Evolutionary conservation across 148 eudicot species (phyloP).

Genomic region (Rhododendron ferrugineum): DNA sequence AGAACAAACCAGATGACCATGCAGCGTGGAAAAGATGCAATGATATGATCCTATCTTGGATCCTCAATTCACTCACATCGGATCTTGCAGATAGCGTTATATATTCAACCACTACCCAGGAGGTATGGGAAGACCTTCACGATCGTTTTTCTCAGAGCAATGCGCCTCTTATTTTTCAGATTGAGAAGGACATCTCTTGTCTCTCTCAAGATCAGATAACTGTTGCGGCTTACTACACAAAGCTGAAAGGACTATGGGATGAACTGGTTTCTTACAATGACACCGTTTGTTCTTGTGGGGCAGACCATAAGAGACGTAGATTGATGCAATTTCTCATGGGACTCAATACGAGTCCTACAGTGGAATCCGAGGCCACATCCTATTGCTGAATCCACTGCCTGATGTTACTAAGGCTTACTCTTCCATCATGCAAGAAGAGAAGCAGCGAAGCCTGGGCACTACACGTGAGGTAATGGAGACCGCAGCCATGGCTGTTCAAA

Average conservation of each 20-base stretch:
- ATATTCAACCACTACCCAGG: not conserved
- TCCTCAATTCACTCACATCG: not conserved
- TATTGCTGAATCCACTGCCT: too few relatives aligned
- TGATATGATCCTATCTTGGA: too few relatives aligned
- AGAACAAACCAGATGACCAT: not conserved
- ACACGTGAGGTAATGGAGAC: too few relatives aligned
- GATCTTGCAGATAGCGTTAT: not conserved
- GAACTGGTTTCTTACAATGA: not conserved
- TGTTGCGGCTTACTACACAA: not conserved
- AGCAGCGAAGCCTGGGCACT: too few relatives aligned
- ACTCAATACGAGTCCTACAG: slow-evolving; percentile 7
- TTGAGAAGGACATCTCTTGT: not conserved
- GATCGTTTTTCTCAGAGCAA: not conserved
- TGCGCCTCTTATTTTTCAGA: not conserved
- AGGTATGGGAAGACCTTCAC: not conserved
- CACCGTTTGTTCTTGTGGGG: not conserved
- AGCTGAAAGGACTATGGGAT: not conserved
- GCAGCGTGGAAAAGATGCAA: not conserved
- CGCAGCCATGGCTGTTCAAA: too few relatives aligned
- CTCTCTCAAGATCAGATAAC: not conserved
- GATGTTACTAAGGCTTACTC: too few relatives aligned
- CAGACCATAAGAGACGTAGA: not conserved
- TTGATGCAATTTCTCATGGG: slow-evolving; percentile 11
- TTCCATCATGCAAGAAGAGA: too few relatives aligned
- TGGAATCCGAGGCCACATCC: not conserved